These are phyloP conservation scores for Leccinum solheimii DNA, from an alignment of 1,284 basidiomycete species.

Conservation along the genomic window DNA sequence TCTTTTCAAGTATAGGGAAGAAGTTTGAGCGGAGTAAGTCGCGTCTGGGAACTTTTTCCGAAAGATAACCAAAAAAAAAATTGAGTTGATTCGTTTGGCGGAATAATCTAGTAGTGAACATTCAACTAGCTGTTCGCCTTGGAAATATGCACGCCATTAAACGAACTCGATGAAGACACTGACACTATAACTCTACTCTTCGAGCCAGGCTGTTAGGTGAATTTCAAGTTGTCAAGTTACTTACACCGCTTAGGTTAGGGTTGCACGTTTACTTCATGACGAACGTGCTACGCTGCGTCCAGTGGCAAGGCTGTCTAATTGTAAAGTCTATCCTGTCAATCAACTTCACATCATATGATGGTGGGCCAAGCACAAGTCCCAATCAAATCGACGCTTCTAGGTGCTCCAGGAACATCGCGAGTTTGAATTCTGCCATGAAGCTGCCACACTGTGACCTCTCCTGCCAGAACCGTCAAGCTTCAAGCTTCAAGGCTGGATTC, in stretches of 20 bases:
- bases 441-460: neutral
- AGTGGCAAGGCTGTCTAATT: neutral
- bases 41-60: neutral
- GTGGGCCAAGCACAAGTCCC: neutral
- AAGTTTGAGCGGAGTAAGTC: slow-evolving; percentile 2
- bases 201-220: neutral
- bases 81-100: neutral
- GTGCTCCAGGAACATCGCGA: neutral
- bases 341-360: neutral
- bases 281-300: neutral
- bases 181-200: neutral
- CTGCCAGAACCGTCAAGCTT: neutral
- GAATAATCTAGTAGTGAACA: neutral
- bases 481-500: too few species aligned
- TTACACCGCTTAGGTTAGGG: neutral
- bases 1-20: slow-evolving; percentile 12
- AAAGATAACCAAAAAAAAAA: neutral
- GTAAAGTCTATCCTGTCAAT: neutral
- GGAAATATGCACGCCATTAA: neutral
- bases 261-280: neutral
- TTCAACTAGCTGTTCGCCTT: neutral
- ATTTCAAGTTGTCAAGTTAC: neutral
- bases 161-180: neutral
- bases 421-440: slow-evolving; percentile 13
- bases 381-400: neutral